Base-by-base conservation (phyloP, 805 yeast genomes). In the Lipomyces japonicus region DNA sequence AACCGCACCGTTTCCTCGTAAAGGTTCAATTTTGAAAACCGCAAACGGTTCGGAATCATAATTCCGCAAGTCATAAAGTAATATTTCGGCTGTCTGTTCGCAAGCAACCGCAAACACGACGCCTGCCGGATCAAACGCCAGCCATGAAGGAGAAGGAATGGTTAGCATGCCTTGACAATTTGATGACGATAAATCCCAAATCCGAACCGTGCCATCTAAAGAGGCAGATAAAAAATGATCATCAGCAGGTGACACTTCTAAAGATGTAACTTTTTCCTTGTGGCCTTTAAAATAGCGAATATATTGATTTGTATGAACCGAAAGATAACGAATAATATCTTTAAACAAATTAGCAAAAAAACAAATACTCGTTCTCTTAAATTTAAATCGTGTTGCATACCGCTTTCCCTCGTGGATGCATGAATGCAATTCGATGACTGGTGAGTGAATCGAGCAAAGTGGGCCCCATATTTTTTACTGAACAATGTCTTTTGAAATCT, bases 401-500 rank as follows among this genome's bases (percentile, higher is more conserved):
- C 80, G 56, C 86, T 90, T 43, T 79, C 82, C 64, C 80, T 78
- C 0, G 97, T 88, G 3, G 96, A 85, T 1, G 95, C 89, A 64
- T 85, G 86, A 14, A 91, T 73, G 61, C 93, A 83, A 60, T 82
- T 81, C 49, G 77, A 74, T 39, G 80, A 81, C 38, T 77, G 75
- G 62, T 84, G 95, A 0, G 96, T 81, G 66, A 93, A 93, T 40
- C 80, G 74, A 2, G 96, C 96, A 34, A 86, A 68, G 62, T 87
- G 89, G 50, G 89, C 86, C 0, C 98, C 98, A 61, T 93, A 93
- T 64, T 93, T 93, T 69, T 89, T 90, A 25, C 93, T 82, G 51
- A 79, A 82, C 6, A 86, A 76, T 3, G 88, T 79, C 60, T 82
- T 85, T 39, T 51, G 55, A 49, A 64, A 68, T n/a, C 62, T 60